These are phyloP conservation scores for Solanum piurae DNA, from an alignment of 257 asterid genomes.

Conservation along the genomic window DNA sequence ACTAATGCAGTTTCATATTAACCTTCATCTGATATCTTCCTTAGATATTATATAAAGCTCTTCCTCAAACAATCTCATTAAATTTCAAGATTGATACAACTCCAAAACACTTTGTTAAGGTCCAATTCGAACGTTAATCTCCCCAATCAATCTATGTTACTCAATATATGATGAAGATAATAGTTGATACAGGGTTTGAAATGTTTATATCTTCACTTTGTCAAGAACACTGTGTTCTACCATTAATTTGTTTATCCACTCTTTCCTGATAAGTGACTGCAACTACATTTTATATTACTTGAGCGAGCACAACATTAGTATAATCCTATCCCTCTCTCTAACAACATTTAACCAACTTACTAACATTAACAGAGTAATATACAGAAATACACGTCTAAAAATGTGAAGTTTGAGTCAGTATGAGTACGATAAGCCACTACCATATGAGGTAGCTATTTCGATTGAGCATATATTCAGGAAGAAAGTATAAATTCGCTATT, in stretches of 20 bases:
- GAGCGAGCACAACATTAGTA: not conserved
- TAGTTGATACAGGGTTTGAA: not conserved
- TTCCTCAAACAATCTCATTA: not conserved
- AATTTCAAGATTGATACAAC: not conserved
- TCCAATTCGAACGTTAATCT: not conserved
- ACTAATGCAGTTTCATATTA: not conserved
- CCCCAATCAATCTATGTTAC: not conserved
- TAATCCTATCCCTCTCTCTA: not conserved
- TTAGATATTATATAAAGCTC: not conserved
- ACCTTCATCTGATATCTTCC: not conserved
- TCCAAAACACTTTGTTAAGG: not conserved
- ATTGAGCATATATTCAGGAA: not conserved
- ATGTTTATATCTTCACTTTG: not conserved
- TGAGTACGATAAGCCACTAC: not conserved
- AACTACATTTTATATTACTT: not conserved
- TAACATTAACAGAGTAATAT: not conserved
- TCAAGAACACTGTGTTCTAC: not conserved
- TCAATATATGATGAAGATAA: not conserved
- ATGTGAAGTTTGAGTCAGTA: too few species aligned
- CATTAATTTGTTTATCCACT: not conserved
- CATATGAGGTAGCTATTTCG: not conserved
- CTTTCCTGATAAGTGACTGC: not conserved
- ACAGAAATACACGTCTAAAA: not conserved
- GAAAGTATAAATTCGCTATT: not conserved
- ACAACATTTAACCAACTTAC: not conserved